Evolutionary conservation across 2,329 filamentous ascomycete species (phyloP), one percentile per base, ranked within the genome.

Genomic region (Fusarium austroafricanum): DNA sequence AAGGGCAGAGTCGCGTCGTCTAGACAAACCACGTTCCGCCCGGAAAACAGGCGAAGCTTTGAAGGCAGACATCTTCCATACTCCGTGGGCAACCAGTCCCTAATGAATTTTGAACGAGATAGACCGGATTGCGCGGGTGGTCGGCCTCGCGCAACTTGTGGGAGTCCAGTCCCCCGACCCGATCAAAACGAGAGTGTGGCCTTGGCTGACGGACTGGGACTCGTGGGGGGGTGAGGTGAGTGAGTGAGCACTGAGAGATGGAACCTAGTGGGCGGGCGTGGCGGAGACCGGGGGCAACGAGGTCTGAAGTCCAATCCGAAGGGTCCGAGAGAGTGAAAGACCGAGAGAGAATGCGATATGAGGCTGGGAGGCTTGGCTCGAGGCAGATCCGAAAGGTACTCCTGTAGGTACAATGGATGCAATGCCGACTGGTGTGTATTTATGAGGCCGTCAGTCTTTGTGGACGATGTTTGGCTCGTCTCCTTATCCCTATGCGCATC

Each of bases 61-160:
- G 50, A 70, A 74, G 59, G 71, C 61, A 60, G 75, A 71, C 78
- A 79, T 79, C 39, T 79, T 72, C 77, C 78, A 79, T 79, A 65
- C 75, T 79, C 77, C 55, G 68, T 70, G 61, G 66, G 73, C 58
- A 61, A 46, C 18, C 52, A 60, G 52, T 43, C 54, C 61, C 67
- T 70, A 68, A 69, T 70, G 67, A 72, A 61, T 64, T 44, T 67
- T 58, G 55, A 62, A 63, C 39, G 39, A 53, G 59, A 65, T 46
- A 54, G 59, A 63, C 61, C 65, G 64, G 69, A 38, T 61, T 54
- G 62, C 64, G 59, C 68, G 65, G 70, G 68, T 52, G 55, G 70
- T 74, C 70, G 71, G 72, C 70, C 70, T 71, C 67, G 68, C 67
- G 42, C 68, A 66, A 63, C 51, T 70, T 59, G 45, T 55, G 58